Percentiles rank a stretch among this genome's conserved stretches.
Conservation (phyloP, 2,329 filamentous ascomycete genomes). For the Fusarium acutatum region DNA sequence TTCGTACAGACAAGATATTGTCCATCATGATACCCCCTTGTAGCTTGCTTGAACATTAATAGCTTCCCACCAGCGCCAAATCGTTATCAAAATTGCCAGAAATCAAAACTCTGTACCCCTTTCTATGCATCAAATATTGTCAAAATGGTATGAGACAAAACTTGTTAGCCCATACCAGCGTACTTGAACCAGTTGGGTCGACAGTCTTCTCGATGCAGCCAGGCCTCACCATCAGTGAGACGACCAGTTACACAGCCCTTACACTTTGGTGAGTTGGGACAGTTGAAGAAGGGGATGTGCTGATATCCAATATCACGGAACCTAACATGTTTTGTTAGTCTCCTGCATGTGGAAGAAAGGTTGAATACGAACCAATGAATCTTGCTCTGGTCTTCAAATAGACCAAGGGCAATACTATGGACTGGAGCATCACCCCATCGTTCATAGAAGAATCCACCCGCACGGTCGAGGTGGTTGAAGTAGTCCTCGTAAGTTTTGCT, state of each 20-base stretch:
- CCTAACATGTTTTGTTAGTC: conserved; percentile 59
- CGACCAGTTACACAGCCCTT: conserved; percentile 85
- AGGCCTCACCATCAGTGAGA: conserved; percentile 88
- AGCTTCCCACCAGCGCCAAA: conserved; percentile 33
- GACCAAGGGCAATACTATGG: conserved; percentile 88
- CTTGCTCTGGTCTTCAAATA: conserved; percentile 90
- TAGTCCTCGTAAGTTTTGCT: conserved; percentile 92
- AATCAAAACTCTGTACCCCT: conserved; percentile 9
- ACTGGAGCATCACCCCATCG: conserved; percentile 98
- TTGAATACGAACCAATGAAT: conserved; percentile 83
- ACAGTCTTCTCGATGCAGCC: conserved; percentile 90
- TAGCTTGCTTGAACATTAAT: conserved; percentile 12
- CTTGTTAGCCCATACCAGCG: conserved; percentile 74
- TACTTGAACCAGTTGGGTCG: conserved; percentile 98
- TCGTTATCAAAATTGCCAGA: conserved; percentile 3
- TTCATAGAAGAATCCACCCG: conserved; percentile 98
- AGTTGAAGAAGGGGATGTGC: conserved; percentile 98
- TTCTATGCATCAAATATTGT: conserved; percentile 16
- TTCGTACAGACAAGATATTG: conserved; percentile 12
- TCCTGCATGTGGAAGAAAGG: neutral
- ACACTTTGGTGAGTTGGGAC: conserved; percentile 95
- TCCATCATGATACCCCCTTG: conserved; percentile 16
- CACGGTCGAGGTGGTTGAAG: conserved; percentile 95
- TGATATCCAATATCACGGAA: conserved; percentile 99
- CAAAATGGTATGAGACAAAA: neutral